Conservation (phyloP, 225 moss, liverwort and hornwort species). For the Sphagnum contortum region DNA sequence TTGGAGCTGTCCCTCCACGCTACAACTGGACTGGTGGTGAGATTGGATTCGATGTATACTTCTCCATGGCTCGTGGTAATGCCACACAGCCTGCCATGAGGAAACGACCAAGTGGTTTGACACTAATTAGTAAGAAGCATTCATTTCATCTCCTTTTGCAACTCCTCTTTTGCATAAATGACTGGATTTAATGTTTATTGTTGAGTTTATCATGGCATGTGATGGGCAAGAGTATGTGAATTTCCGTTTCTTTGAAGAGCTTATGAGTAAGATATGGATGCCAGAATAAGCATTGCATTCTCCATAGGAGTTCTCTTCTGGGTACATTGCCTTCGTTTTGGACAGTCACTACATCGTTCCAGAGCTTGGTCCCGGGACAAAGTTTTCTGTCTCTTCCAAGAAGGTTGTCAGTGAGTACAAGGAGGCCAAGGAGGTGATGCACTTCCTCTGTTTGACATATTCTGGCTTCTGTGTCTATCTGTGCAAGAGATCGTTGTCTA, state of each 20-base stretch:
- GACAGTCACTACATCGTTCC: slow-evolving; percentile 91
- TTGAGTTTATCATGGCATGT: no score
- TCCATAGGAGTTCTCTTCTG: no score
- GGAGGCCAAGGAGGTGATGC: slow-evolving; percentile 62
- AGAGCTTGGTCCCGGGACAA: slow-evolving; percentile 57
- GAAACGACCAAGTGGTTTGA: slow-evolving; percentile 99
- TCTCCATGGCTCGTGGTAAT: slow-evolving; percentile 87
- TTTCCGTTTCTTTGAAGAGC: no score
- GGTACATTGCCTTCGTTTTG: no score
- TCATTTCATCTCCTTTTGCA: no score
- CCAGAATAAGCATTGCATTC: no score
- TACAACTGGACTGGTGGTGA: slow-evolving; percentile 60
- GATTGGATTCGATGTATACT: slow-evolving; percentile 60
- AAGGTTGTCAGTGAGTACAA: slow-evolving; percentile 62
- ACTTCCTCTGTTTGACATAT: no score
- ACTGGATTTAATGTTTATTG: no score
- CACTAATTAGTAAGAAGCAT: slow-evolving; percentile 97
- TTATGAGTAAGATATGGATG: no score
- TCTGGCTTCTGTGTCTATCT: no score
- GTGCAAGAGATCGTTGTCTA: not conserved
- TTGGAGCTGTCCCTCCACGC: slow-evolving; percentile 62
- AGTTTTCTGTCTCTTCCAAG: slow-evolving; percentile 69
- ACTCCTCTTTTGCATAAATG: no score
- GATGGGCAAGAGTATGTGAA: no score
- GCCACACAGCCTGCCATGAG: slow-evolving; percentile 81